Conservation (phyloP, 1,284 basidiomycete species). For the Volvariella volvacea region DNA sequence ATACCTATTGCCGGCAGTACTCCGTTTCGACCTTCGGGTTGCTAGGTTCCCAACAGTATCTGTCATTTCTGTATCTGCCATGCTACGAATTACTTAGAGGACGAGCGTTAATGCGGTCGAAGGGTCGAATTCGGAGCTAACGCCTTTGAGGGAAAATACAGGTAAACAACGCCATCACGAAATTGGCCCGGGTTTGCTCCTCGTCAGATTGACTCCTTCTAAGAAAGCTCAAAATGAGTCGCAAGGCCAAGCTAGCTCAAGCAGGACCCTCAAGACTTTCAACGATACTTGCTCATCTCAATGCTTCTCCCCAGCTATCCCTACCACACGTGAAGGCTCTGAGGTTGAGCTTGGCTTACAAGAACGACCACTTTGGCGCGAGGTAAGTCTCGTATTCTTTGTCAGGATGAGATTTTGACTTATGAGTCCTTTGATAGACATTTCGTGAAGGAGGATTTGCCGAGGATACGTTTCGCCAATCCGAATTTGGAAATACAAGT, state of each 20-base stretch:
- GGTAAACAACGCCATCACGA: neutral
- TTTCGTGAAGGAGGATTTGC: constrained; percentile 69
- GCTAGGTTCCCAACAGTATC: constrained; percentile 44
- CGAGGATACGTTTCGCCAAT: constrained; percentile 69
- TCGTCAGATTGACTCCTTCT: too few relatives aligned
- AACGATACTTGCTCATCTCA: constrained; percentile 45
- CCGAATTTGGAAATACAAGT: constrained; percentile 54
- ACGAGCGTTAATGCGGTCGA: too few relatives aligned
- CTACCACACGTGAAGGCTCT: constrained; percentile 45
- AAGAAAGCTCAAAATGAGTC: constrained; percentile 26
- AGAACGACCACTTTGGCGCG: constrained; percentile 71
- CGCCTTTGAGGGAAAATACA: neutral
- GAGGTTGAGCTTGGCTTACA: constrained; percentile 48
- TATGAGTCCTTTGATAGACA: constrained; percentile 35
- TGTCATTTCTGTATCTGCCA: constrained; percentile 8
- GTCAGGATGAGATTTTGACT: neutral
- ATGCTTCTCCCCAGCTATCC: constrained; percentile 46
- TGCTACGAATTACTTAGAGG: constrained; percentile 6
- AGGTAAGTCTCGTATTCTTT: constrained; percentile 27
- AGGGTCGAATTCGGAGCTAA: constrained; percentile 9
- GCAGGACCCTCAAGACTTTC: constrained; percentile 49
- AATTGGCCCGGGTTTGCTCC: neutral
- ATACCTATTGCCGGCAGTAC: constrained; percentile 71
- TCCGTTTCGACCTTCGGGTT: constrained; percentile 52
- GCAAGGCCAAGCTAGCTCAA: constrained; percentile 36